phyloP scores from a whole-genome alignment of 805 yeast genomes.

The Barnettozyma populi region DNA sequence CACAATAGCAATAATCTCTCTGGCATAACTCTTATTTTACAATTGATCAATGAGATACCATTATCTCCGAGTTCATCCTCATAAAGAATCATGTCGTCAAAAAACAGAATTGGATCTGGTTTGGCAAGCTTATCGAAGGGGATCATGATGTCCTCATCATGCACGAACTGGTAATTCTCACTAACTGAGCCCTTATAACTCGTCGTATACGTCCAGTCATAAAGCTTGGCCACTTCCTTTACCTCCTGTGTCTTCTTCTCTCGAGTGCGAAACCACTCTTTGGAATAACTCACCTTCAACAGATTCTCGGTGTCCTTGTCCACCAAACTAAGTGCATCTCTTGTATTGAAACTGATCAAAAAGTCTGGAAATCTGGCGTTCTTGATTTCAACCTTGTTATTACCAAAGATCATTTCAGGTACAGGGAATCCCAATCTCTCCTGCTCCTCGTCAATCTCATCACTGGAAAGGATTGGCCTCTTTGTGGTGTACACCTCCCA shows the following conservation, averaged over 20 bases:
- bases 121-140: constrained; percentile 66
- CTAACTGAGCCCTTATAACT: constrained; percentile 59
- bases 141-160: constrained; percentile 34
- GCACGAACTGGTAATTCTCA: constrained; percentile 16
- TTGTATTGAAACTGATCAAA: constrained; percentile 62
- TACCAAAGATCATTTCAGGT: constrained; percentile 98
- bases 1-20: constrained; percentile 67
- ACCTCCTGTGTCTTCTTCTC: constrained; percentile 36
- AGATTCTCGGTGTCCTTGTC: constrained; percentile 45
- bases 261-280: constrained; percentile 60
- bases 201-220: constrained; percentile 95
- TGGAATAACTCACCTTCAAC: constrained; percentile 76
- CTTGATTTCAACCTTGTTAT: constrained; percentile 55
- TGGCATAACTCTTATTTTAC: constrained; percentile 86
- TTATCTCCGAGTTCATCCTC: constrained; percentile 97
- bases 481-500: constrained; percentile 76
- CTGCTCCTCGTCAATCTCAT: constrained; percentile 62
- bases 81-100: constrained; percentile 80
- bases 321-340: constrained; percentile 66
- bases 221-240: constrained; percentile 67
- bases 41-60: constrained; percentile 75
- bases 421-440: constrained; percentile 67
- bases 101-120: constrained; percentile 84
- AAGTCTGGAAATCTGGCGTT: constrained; percentile 34
- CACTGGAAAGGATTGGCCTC: constrained; percentile 69